phyloP scores from a whole-genome alignment of 108 stramenopile species.

The Chaetoceros muelleri region DNA sequence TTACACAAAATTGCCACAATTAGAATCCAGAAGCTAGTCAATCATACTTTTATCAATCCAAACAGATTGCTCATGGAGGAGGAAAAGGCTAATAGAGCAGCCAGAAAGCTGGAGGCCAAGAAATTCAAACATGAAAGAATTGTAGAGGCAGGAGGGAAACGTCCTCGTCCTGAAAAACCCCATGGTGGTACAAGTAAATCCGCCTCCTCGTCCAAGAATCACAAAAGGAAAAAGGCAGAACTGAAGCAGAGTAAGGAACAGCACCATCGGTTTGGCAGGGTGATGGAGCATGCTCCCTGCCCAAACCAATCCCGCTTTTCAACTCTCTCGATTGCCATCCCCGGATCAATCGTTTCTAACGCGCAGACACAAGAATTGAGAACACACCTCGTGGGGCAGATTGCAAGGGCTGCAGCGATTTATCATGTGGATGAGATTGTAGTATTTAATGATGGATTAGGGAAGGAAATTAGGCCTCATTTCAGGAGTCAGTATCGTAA shows the following conservation, averaged over 20 bases:
- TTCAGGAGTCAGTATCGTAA: constrained; percentile 1
- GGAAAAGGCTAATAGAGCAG: neutral
- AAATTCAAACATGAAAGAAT: constrained; percentile 33
- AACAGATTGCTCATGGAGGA: no score
- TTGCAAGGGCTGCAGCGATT: constrained; percentile 90
- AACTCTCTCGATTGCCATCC: constrained; percentile 89
- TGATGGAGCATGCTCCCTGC: constrained; percentile 77
- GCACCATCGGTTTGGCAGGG: constrained; percentile 71
- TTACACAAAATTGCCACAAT: no score
- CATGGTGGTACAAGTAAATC: neutral
- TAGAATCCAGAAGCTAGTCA: no score
- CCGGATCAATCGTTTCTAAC: constrained; percentile 87
- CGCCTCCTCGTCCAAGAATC: neutral
- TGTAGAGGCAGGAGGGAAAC: constrained; percentile 38
- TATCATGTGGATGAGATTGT: constrained; percentile 96
- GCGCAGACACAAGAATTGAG: constrained; percentile 87
- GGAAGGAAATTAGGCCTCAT: constrained; percentile 15
- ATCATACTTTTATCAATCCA: no score
- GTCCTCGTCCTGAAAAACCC: constrained; percentile 19
- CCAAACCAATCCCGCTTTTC: constrained; percentile 60
- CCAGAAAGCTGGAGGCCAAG: constrained; percentile 33
- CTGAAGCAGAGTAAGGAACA: neutral
- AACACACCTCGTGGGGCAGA: constrained; percentile 88
- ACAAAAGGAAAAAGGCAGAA: neutral
- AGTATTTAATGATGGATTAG: constrained; percentile 87